Evolutionary conservation across 345 rosid species (phyloP).

Genomic region (Eucalyptus tenuipes): DNA sequence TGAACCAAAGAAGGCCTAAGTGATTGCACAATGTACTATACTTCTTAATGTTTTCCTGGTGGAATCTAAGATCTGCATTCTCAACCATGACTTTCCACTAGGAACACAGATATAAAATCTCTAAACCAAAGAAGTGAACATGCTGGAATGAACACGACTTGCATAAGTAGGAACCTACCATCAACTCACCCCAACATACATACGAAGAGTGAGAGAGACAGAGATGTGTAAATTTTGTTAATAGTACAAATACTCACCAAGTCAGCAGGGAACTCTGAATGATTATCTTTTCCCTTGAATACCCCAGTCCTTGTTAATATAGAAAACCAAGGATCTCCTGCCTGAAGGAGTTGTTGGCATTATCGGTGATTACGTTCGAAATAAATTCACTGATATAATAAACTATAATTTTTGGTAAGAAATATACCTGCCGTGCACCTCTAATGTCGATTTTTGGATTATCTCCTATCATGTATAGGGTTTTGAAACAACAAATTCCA

Average conservation of each 20-base stretch:
- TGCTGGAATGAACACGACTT: not conserved
- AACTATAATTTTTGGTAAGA: not conserved
- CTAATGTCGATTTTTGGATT: conserved; percentile 73
- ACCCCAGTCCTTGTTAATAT: conserved; percentile 85
- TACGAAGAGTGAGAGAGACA: not conserved
- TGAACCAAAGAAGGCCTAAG: not conserved
- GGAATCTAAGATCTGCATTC: not conserved
- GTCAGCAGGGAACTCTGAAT: conserved; percentile 52
- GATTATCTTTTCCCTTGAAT: conserved; percentile 63
- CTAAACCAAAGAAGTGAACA: not conserved
- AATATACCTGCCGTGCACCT: conserved; percentile 65
- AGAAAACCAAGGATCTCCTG: conserved; percentile 83
- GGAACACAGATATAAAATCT: not conserved
- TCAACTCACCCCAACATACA: not conserved
- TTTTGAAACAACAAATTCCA: conserved; percentile 29
- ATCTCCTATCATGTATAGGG: conserved; percentile 78
- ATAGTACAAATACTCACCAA: conserved; percentile 21
- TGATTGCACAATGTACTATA: not conserved
- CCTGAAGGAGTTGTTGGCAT: conserved; percentile 20
- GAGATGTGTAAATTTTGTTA: not conserved
- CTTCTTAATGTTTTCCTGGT: not conserved
- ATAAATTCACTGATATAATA: not conserved
- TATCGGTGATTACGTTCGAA: not conserved
- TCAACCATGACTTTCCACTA: not conserved
- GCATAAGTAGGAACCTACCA: not conserved